A percentile compares a stretch with the other conserved stretches of the same genome.
Evolutionary conservation across 352 stramenopile species (phyloP).

Genomic region (Stramenopiles sp.): DNA sequence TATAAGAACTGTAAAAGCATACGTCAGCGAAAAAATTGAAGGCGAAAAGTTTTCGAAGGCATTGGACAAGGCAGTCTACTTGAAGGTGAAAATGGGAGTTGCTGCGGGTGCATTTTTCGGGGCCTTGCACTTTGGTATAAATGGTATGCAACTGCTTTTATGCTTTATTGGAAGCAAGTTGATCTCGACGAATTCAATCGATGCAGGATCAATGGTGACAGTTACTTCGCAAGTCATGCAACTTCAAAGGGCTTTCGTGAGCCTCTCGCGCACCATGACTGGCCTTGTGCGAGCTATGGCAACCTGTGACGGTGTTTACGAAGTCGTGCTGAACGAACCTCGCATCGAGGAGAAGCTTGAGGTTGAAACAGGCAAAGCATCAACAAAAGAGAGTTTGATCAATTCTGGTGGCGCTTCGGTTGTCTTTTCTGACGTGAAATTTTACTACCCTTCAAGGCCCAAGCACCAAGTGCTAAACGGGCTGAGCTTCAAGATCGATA

Average conservation of each 20-base stretch:
- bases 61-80: slow-evolving; percentile 13
- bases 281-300: not conserved
- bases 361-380: not conserved
- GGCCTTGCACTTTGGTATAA: slow-evolving; percentile 15
- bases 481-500: slow-evolving; percentile 41
- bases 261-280: slow-evolving; percentile 5
- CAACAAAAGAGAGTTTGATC: not conserved
- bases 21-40: slow-evolving; percentile 16
- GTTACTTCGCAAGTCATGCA: slow-evolving; percentile 19
- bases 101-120: slow-evolving; percentile 14
- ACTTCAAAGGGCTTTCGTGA: slow-evolving; percentile 14
- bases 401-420: too few relatives aligned
- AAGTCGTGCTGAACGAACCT: not conserved
- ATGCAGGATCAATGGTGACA: slow-evolving; percentile 12
- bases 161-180: slow-evolving; percentile 16
- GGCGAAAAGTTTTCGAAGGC: slow-evolving; percentile 13
- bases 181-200: slow-evolving; percentile 11
- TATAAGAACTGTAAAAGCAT: slow-evolving; percentile 15
- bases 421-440: slow-evolving; percentile 13
- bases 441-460: slow-evolving; percentile 10
- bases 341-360: too few relatives aligned
- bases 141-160: slow-evolving; percentile 13
- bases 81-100: slow-evolving; percentile 17
- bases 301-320: not conserved
- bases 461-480: slow-evolving; percentile 40